These are phyloP conservation scores for Ascomycota sp. DNA, from an alignment of 2,329 filamentous ascomycete species.

Conservation along the genomic window DNA sequence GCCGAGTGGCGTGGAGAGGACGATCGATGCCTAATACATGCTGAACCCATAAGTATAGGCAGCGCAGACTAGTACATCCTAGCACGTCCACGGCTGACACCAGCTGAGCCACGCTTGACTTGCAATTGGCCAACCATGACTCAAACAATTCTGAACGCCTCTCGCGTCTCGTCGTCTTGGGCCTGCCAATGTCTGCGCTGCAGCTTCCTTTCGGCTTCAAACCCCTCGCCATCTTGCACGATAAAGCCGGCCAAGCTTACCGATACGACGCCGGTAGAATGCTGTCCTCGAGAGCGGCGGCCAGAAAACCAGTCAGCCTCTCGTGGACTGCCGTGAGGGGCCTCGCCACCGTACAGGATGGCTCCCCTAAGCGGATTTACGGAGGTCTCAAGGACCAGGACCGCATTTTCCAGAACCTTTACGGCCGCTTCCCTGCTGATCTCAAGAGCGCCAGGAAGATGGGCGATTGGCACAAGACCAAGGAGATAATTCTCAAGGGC, in stretches of 20 bases:
- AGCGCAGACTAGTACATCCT: too few relatives aligned
- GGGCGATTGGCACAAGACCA: conserved; percentile 98
- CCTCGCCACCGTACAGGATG: conserved; percentile 67
- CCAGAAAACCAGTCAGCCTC: conserved; percentile 16
- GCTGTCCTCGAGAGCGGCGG: conserved; percentile 23
- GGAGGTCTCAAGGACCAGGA: conserved; percentile 90
- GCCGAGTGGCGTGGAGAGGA: too few relatives aligned
- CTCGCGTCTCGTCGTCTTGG: conserved; percentile 6
- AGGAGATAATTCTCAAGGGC: conserved; percentile 92
- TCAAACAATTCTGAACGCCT: conserved; percentile 16
- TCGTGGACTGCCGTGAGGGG: conserved; percentile 34
- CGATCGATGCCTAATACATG: too few relatives aligned
- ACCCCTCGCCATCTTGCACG: conserved; percentile 1
- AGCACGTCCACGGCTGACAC: too few relatives aligned
- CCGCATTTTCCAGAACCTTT: conserved; percentile 97
- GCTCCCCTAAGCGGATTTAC: conserved; percentile 48
- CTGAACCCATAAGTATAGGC: too few relatives aligned
- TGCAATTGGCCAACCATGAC: conserved; percentile 21
- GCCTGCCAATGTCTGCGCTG: neutral
- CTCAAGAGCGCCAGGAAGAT: conserved; percentile 91
- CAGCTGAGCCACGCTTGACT: neutral
- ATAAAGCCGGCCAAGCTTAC: too few relatives aligned
- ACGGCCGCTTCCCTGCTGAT: conserved; percentile 79
- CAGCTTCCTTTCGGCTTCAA: neutral
- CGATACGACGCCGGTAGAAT: conserved; percentile 14